phyloP scores from a whole-genome alignment of 2,329 filamentous ascomycete genomes.

The Fusarium temperatum region DNA sequence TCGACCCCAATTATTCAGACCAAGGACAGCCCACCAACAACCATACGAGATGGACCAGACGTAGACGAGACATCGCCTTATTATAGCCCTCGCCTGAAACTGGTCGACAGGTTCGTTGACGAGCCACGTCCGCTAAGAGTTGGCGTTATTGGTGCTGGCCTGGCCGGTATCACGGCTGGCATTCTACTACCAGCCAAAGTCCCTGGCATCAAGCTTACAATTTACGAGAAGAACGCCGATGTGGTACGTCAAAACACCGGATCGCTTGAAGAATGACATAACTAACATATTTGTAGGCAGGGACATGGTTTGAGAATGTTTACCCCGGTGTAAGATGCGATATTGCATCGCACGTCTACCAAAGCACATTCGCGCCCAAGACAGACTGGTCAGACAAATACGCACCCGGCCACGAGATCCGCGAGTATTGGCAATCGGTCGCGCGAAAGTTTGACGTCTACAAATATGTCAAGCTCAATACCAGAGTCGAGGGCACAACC shows the following conservation, averaged over 20 bases:
- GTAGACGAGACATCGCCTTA: slow-evolving; percentile 33
- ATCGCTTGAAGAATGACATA: background rate
- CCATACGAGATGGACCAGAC: slow-evolving; percentile 19
- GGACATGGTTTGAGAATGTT: slow-evolving; percentile 64
- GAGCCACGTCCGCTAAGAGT: slow-evolving; percentile 48
- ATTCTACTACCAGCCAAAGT: slow-evolving; percentile 74
- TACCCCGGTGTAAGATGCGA: slow-evolving; percentile 76
- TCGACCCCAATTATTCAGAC: background rate
- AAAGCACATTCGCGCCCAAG: slow-evolving; percentile 73
- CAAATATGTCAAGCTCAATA: slow-evolving; percentile 62
- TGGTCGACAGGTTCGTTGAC: slow-evolving; percentile 49
- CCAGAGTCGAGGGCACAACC: slow-evolving; percentile 61
- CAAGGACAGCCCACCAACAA: background rate
- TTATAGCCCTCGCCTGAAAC: slow-evolving; percentile 26
- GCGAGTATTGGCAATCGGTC: slow-evolving; percentile 70
- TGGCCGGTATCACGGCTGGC: slow-evolving; percentile 61
- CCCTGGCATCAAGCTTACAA: slow-evolving; percentile 70
- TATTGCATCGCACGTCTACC: slow-evolving; percentile 75
- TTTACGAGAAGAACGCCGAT: slow-evolving; percentile 74
- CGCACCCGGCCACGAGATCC: slow-evolving; percentile 72
- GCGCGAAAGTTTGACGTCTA: slow-evolving; percentile 73
- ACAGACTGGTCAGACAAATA: slow-evolving; percentile 75
- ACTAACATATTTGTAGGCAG: slow-evolving; percentile 48
- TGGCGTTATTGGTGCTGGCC: slow-evolving; percentile 50
- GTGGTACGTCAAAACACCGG: slow-evolving; percentile 60